phyloP scores from a whole-genome alignment of 192 early-diverging fungal species.

The Coemansia sp. region DNA sequence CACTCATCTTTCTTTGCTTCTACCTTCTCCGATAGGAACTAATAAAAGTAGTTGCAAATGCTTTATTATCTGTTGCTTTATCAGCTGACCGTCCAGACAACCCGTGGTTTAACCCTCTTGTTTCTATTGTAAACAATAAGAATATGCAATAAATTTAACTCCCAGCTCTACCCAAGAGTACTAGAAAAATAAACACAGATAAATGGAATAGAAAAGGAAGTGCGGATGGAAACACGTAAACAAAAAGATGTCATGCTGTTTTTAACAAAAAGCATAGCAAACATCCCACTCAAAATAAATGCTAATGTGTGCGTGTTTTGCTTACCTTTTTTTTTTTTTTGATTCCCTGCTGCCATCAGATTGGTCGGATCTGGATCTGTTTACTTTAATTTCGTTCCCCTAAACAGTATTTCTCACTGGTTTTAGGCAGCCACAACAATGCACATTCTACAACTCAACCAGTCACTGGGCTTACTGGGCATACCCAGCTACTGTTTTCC shows the following conservation, averaged over 20 bases:
- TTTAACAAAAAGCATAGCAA: not conserved
- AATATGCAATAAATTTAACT: not conserved
- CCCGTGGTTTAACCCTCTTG: too few species aligned
- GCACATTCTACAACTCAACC: not conserved
- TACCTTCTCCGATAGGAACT: not conserved
- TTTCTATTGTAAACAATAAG: not conserved
- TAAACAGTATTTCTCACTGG: not conserved
- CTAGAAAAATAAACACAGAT: conserved; percentile 5
- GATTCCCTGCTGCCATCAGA: too few species aligned
- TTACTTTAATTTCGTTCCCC: not conserved
- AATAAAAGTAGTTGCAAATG: too few species aligned
- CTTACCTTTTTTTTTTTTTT: too few species aligned
- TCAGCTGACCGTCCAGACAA: too few species aligned
- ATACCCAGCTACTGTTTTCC: too few species aligned
- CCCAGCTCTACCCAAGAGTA: not conserved
- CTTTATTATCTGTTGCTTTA: too few species aligned
- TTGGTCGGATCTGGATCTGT: not conserved
- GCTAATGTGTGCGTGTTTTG: too few species aligned
- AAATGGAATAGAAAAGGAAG: not conserved
- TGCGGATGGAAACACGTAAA: not conserved
- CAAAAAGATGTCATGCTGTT: not conserved
- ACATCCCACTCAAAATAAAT: too few species aligned
- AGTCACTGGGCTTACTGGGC: not conserved
- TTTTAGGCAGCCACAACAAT: not conserved
- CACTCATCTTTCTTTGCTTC: conserved; percentile 30